These are phyloP conservation scores for Begonia peltatifolia DNA, from an alignment of 306 rosid genomes.

Conservation along the genomic window DNA sequence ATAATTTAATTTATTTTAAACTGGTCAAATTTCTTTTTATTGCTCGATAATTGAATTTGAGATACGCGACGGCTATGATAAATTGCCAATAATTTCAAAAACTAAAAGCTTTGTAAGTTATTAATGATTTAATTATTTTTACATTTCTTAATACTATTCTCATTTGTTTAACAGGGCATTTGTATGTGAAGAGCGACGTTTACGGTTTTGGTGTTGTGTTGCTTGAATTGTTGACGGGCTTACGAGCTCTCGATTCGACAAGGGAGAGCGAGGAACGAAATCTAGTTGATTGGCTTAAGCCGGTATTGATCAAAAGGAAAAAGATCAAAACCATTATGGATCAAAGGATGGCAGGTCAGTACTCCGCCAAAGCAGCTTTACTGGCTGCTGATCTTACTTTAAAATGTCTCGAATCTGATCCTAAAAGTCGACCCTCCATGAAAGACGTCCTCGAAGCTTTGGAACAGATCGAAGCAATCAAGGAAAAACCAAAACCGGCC, in stretches of 20 bases:
- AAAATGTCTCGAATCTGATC: slow-evolving; percentile 47
- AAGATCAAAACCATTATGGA: slow-evolving; percentile 45
- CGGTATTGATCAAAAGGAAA: slow-evolving; percentile 24
- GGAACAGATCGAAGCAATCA: slow-evolving; percentile 30
- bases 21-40: no score
- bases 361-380: slow-evolving; percentile 37
- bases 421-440: slow-evolving; percentile 67
- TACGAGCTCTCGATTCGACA: slow-evolving; percentile 35
- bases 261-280: slow-evolving; percentile 34
- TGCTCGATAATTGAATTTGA: no score
- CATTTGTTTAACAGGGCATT: slow-evolving; percentile 42
- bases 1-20: no score
- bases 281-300: slow-evolving; percentile 70
- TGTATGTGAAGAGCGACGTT: slow-evolving; percentile 82
- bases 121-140: no score
- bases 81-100: no score
- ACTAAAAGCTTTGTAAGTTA: no score
- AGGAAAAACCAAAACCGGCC: slow-evolving; percentile 7
- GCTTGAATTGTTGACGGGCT: slow-evolving; percentile 71
- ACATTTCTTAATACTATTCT: no score
- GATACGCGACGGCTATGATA: no score
- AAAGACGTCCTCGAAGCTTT: slow-evolving; percentile 43
- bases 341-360: slow-evolving; percentile 47
- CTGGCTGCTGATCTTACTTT: slow-evolving; percentile 39
- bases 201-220: slow-evolving; percentile 85